Percentiles rank a stretch among this genome's conserved stretches.
Conservation (phyloP, 75 land plant genomes). For the Isoetes taiwanensis region DNA sequence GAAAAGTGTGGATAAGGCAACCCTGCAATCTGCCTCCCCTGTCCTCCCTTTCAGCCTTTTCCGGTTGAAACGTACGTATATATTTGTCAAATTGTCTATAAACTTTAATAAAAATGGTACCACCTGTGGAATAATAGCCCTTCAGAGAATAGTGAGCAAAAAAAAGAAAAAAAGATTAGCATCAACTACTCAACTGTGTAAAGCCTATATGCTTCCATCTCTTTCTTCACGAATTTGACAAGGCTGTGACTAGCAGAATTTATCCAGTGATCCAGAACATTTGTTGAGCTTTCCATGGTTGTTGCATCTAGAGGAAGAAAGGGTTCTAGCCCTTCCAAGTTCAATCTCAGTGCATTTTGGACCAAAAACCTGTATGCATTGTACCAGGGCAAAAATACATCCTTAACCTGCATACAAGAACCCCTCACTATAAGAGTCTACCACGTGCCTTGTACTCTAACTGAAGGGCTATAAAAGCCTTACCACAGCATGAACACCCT, state of each 20-base stretch:
- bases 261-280: constrained; percentile 99
- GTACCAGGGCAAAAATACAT: constrained; percentile 97
- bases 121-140: constrained; percentile 36
- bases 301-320: constrained; percentile 49
- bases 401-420: constrained; percentile 53
- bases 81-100: constrained; percentile 86
- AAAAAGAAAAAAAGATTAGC: neutral
- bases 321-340: constrained; percentile 53
- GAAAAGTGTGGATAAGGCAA: constrained; percentile 80
- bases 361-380: constrained; percentile 98
- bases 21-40: constrained; percentile 80
- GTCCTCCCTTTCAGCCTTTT: constrained; percentile 95
- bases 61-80: constrained; percentile 97
- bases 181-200: constrained; percentile 54
- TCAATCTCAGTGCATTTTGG: constrained; percentile 82
- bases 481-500: constrained; percentile 87
- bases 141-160: neutral
- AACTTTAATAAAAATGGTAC: constrained; percentile 91
- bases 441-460: neutral
- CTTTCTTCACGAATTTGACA: constrained; percentile 84
- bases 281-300: constrained; percentile 46
- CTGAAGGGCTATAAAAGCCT: constrained; percentile 8
- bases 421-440: neutral
- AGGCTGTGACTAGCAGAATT: constrained; percentile 92
- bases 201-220: constrained; percentile 91